Evolutionary conservation across 805 yeast species (phyloP).

Genomic region (Nakazawaea ernobii): DNA sequence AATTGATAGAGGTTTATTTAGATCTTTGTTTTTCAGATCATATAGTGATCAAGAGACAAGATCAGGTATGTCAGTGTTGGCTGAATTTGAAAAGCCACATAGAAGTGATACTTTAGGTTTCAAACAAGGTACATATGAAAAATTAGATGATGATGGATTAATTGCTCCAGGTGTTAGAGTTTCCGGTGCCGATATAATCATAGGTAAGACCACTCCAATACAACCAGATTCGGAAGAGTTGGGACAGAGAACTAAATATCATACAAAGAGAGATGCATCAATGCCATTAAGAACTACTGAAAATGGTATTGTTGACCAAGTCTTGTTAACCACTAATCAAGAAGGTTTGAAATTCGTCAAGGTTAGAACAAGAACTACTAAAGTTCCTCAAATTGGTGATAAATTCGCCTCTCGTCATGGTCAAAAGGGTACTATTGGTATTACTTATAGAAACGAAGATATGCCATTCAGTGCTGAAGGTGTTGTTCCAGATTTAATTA

Average conservation of each 20-base stretch:
- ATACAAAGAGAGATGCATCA: constrained; percentile 97
- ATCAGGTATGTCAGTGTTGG: constrained; percentile 97
- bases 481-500: constrained; percentile 92
- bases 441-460: constrained; percentile 96
- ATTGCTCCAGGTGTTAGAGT: constrained; percentile 98
- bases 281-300: constrained; percentile 96
- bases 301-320: constrained; percentile 98
- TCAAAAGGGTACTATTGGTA: constrained; percentile 99
- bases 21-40: constrained; percentile 93
- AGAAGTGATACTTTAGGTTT: constrained; percentile 90
- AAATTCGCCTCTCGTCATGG: constrained; percentile 99
- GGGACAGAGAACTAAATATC: constrained; percentile 98
- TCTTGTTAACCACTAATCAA: constrained; percentile 91
- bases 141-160: constrained; percentile 96
- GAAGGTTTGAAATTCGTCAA: constrained; percentile 97
- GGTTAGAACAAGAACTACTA: constrained; percentile 98
- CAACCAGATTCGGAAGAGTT: constrained; percentile 99
- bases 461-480: constrained; percentile 98
- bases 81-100: constrained; percentile 95
- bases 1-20: constrained; percentile 92
- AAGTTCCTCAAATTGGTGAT: constrained; percentile 98
- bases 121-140: constrained; percentile 97
- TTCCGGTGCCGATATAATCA: constrained; percentile 97
- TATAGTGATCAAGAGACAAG: constrained; percentile 98
- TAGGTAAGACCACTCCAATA: constrained; percentile 98